These are phyloP conservation scores for Begonia masoniana DNA, from an alignment of 306 rosid genomes.

Conservation along the genomic window DNA sequence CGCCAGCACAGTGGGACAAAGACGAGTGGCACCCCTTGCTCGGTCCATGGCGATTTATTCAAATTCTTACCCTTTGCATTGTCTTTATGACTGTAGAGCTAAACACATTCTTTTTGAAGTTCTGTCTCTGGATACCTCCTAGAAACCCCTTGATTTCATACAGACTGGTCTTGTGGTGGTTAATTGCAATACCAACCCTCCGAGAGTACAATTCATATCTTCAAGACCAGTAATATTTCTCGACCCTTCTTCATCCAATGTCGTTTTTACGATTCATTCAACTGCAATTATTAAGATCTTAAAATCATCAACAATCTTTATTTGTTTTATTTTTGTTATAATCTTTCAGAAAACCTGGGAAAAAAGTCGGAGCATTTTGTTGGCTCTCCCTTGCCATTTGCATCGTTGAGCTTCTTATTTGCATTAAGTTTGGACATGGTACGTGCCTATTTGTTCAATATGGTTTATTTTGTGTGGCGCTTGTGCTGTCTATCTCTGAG, in stretches of 20 bases:
- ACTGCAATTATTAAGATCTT: not conserved
- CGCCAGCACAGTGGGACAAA: conserved; percentile 98
- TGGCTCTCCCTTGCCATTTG: conserved; percentile 98
- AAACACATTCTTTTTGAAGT: conserved; percentile 76
- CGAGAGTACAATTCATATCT: conserved; percentile 95
- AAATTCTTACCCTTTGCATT: conserved; percentile 80
- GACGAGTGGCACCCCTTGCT: conserved; percentile 99
- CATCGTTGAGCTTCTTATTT: conserved; percentile 89
- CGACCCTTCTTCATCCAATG: conserved; percentile 5
- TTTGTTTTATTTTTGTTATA: not conserved
- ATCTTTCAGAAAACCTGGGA: conserved; percentile 61
- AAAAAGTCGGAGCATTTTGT: conserved; percentile 96
- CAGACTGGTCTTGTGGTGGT: conserved; percentile 95
- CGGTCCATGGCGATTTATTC: conserved; percentile 96
- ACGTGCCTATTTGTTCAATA: conserved; percentile 6
- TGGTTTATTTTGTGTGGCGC: not conserved
- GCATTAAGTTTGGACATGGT: conserved; percentile 98
- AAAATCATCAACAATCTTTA: not conserved
- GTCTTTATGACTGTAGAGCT: conserved; percentile 89
- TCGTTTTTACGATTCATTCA: not conserved
- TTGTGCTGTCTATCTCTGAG: not conserved
- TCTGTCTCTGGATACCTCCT: conserved; percentile 68
- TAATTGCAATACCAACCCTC: conserved; percentile 93
- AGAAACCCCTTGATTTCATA: conserved; percentile 65
- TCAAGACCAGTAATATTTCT: conserved; percentile 69